Evolutionary conservation across 2,329 filamentous ascomycete genomes (phyloP), one percentile per base, ranked within the genome.

Genomic region (Dothiorella sarmentorum): DNA sequence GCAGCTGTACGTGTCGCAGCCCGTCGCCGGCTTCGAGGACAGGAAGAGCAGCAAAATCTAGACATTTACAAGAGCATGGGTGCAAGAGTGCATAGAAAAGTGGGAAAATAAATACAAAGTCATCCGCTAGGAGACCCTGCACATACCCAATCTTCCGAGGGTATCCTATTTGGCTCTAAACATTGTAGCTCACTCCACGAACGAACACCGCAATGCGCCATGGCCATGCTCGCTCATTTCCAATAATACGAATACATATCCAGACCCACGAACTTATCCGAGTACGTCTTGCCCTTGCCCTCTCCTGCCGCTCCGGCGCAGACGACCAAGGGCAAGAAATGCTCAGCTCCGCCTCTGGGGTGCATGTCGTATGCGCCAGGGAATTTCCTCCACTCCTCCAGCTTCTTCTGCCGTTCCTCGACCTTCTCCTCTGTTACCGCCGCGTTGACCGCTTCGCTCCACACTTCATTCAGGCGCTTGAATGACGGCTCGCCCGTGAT

Each of bases 311-410:
- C 81, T 0, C 79, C 82, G 3, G 81, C 80, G 63, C 79, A 82
- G 29, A 85, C 83, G 44, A 84, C 66, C 69, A 85, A 67, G 60
- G 83, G 83, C 75, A 85, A 69, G 57, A 85, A 84, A 63, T 85
- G 83, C 69, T 85, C 83, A 0, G 80, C 82, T 0, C 78, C 81
- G 9, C 73, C 67, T 1, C 70, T 69, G 2, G 83, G 83, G 66
- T 85, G 83, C 76, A 83, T 82, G 11, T 76, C 73, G 61, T 80
- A 78, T 1, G 78, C 75, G 29, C 75, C 67, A 0, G 79, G 77
- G 62, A 82, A 73, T 3, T 66, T 65, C 57, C 82, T 73, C 81
- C 82, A 85, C 2, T 63, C 67, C 9, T 66, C 65, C 33, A 85
- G 71, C 42, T 69, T 76, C 35, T 64, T 65, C 59, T 69, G 74